Base-by-base conservation (phyloP, 2,329 filamentous ascomycete genomes). In the Annulohypoxylon truncatum region DNA sequence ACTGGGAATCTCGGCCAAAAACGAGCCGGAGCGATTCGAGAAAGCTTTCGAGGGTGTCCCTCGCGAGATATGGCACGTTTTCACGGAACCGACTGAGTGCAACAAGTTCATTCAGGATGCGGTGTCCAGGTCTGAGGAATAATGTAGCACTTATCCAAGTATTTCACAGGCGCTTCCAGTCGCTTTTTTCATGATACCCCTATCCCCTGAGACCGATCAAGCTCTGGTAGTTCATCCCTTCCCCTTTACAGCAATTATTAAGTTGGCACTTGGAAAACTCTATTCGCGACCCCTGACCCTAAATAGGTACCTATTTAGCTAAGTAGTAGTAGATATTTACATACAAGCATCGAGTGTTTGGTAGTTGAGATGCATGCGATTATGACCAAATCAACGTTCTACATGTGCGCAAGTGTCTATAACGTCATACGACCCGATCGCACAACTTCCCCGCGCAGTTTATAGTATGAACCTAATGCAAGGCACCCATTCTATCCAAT, bases 41-140 rank as follows among this genome's bases (percentile, higher is more conserved):
- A 87, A 89, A 73, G 95, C 95, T 0, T 98, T 98, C 77, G 83
- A 90, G 70, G 89, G 84, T 40, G 83, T 97, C 7, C 92, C 94
- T 0, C 83, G 81, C 44, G 81, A 85, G 24, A 78, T 89, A 0
- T 98, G 95, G 94, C 87, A 90, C 74, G 89, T 97, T 0, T 98
- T 97, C 77, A 88, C 93, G 63, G 85, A 93, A 26, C 89, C 95
- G 0, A 80, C 83, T 38, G 92, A 97, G 79, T 89, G 87, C 73
- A 78, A 79, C 62, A 61, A 75, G 44, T 67, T 82, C 24, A 70
- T 84, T 8, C 75, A 79, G 42, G 72, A 78, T 63, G 73, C 66
- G n/a, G 70, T 76, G 15, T 64, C 67, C 2, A 67, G 63, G 24
- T 35, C 59, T 28, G 20, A 15, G 5, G 47, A 33, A 46, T 42